phyloP scores from a whole-genome alignment of 2,329 filamentous ascomycete genomes.

The Hortaea werneckii region DNA sequence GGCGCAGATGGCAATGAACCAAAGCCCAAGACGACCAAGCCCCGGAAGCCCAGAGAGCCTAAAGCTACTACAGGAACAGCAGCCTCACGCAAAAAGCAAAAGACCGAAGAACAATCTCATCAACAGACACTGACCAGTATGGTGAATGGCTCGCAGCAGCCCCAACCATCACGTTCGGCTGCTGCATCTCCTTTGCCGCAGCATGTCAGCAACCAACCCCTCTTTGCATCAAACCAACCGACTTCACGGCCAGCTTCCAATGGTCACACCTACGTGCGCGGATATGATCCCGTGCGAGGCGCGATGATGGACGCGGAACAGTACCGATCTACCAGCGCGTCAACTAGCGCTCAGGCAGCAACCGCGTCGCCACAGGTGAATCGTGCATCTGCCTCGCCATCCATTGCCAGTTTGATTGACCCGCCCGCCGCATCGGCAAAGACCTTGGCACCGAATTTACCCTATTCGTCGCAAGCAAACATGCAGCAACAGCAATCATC shows the following conservation, averaged over 20 bases:
- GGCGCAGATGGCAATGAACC: constrained; percentile 30
- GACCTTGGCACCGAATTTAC: constrained; percentile 20
- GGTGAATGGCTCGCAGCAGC: constrained; percentile 21
- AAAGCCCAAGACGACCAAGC: constrained; percentile 30
- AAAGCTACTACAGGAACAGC: constrained; percentile 33
- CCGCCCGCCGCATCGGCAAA: constrained; percentile 41
- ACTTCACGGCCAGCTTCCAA: constrained; percentile 47
- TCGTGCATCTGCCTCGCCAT: constrained; percentile 78
- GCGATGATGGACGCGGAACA: constrained; percentile 39
- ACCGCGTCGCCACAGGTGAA: constrained; percentile 41
- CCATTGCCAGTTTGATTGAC: constrained; percentile 83
- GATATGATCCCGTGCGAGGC: constrained; percentile 68
- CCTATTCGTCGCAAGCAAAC: constrained; percentile 17
- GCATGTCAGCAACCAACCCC: constrained; percentile 4
- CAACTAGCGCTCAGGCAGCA: constrained; percentile 20
- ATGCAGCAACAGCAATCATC: constrained; percentile 7
- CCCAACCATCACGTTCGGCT: constrained; percentile 16
- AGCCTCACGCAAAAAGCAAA: constrained; percentile 40
- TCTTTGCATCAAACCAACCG: constrained; percentile 26
- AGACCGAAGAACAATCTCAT: constrained; percentile 28
- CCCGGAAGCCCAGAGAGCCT: constrained; percentile 35
- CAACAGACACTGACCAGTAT: constrained; percentile 34
- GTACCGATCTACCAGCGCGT: constrained; percentile 11
- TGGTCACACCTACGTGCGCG: constrained; percentile 78
- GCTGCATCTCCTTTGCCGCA: constrained; percentile 16